Conservation (phyloP, 1,139 yeast genomes). For the Schizosaccharomyces versatilis region DNA sequence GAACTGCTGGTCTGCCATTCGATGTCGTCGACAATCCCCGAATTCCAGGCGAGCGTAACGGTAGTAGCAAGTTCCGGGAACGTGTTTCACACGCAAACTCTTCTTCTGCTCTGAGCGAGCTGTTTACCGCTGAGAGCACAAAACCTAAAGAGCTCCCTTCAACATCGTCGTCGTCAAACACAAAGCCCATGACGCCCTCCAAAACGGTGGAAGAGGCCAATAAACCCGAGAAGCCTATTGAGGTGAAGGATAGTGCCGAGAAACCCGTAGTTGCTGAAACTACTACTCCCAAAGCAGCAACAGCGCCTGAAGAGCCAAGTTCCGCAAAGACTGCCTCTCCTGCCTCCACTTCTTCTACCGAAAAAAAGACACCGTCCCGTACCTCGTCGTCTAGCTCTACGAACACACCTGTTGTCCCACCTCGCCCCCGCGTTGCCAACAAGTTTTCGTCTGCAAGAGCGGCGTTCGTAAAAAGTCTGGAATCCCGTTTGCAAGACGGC, state of each 20-base stretch:
- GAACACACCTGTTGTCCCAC: no score
- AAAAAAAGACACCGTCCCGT: no score
- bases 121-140: neutral
- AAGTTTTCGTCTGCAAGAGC: neutral
- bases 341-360: neutral
- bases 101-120: neutral
- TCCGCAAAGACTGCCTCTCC: neutral
- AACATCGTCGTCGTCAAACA: neutral
- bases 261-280: neutral
- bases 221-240: neutral
- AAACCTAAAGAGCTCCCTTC: neutral
- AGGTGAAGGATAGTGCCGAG: neutral
- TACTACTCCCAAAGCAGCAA: neutral
- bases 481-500: neutral
- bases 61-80: neutral
- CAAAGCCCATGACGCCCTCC: neutral
- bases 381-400: no score
- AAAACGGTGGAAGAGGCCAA: neutral
- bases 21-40: constrained; percentile 3
- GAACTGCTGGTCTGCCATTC: constrained; percentile 10
- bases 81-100: neutral
- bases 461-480: neutral
- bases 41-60: neutral
- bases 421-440: neutral
- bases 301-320: neutral